phyloP scores from a whole-genome alignment of 2,329 filamentous ascomycete species.

The Colletotrichum sp. region DNA sequence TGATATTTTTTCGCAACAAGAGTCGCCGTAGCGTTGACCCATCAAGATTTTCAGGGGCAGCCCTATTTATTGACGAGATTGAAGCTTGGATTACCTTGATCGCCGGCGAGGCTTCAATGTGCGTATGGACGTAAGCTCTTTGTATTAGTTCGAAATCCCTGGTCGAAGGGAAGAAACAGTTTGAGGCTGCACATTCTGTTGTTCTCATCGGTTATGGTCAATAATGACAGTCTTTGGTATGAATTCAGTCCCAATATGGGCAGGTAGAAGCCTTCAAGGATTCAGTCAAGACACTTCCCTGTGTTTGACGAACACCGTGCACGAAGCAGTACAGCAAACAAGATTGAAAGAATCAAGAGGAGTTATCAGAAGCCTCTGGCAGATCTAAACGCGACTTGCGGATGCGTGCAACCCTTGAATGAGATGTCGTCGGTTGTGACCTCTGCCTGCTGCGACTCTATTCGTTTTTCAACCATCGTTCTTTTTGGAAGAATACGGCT shows the following conservation, averaged over 20 bases:
- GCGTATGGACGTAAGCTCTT: too few relatives aligned
- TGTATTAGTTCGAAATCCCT: neutral
- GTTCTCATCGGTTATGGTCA: neutral
- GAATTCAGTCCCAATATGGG: neutral
- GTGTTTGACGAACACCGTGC: neutral
- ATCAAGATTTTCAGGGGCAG: too few relatives aligned
- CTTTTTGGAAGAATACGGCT: neutral
- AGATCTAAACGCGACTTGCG: neutral
- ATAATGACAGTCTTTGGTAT: neutral
- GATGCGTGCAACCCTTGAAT: neutral
- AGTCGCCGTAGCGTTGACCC: too few relatives aligned
- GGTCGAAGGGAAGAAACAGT: neutral
- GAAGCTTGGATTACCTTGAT: too few relatives aligned
- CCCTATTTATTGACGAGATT: too few relatives aligned
- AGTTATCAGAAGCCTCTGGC: neutral
- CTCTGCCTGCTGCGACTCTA: neutral
- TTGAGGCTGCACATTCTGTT: neutral
- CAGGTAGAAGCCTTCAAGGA: neutral
- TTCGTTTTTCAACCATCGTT: neutral
- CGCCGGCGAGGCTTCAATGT: too few relatives aligned
- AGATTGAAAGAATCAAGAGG: neutral
- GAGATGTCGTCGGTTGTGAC: neutral
- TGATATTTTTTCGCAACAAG: too few relatives aligned
- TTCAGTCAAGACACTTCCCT: neutral
- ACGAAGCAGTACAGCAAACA: neutral